Evolutionary conservation across 768 basidiomycete genomes (phyloP).

Genomic region (Lactarius sanguifluus): DNA sequence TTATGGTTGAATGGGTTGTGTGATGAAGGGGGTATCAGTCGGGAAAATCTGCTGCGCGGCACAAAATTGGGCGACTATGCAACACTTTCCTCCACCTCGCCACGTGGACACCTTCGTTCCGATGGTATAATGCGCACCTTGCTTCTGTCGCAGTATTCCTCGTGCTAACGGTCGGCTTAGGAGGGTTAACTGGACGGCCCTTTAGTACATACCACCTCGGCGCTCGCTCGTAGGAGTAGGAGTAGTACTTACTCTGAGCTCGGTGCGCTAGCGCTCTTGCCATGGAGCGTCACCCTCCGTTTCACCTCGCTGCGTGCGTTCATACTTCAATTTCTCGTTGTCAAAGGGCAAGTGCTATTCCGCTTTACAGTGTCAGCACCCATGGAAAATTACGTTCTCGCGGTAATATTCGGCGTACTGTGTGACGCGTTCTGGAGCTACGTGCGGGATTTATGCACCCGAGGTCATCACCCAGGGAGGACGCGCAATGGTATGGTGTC

Average conservation of each 20-base stretch:
- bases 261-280: slow-evolving; percentile 59
- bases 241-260: slow-evolving; percentile 62
- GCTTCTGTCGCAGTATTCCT: background rate
- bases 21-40: slow-evolving; percentile 60
- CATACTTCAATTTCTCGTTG: slow-evolving; percentile 51
- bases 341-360: slow-evolving; percentile 60
- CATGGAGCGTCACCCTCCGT: slow-evolving; percentile 57
- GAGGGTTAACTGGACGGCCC: slow-evolving; percentile 89
- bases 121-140: slow-evolving; percentile 56
- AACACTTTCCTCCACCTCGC: slow-evolving; percentile 88
- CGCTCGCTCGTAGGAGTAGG: slow-evolving; percentile 66
- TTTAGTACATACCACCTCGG: slow-evolving; percentile 65
- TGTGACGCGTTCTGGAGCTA: slow-evolving; percentile 93
- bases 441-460: slow-evolving; percentile 78
- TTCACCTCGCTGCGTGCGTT: slow-evolving; percentile 71
- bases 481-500: slow-evolving; percentile 91
- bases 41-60: slow-evolving; percentile 70
- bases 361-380: slow-evolving; percentile 77
- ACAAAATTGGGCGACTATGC: slow-evolving; percentile 67
- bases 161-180: slow-evolving; percentile 38
- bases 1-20: slow-evolving; percentile 43
- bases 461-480: slow-evolving; percentile 80
- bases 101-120: slow-evolving; percentile 89
- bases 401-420: slow-evolving; percentile 73
- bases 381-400: slow-evolving; percentile 81